Percentiles rank a stretch among this genome's conserved stretches.
These are phyloP conservation scores for Helianthus tuberosus DNA, from an alignment of 129 eudicot species.

Conservation along the genomic window DNA sequence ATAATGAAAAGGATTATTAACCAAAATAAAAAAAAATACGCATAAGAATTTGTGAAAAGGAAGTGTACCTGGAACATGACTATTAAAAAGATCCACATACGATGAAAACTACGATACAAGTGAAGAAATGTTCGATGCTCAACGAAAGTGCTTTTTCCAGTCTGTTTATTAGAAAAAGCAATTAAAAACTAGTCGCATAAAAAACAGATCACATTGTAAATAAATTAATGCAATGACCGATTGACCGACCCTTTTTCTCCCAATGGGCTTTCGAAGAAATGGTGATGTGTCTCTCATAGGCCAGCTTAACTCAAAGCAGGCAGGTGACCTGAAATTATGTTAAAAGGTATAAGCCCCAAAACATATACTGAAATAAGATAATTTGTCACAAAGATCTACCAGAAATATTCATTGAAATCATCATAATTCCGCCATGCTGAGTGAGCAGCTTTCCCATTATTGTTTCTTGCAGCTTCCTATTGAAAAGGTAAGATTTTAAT, in stretches of 20 bases:
- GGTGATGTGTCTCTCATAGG: constrained; percentile 77
- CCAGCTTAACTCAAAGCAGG: constrained; percentile 86
- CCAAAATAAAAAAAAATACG: not conserved
- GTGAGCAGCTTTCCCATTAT: constrained; percentile 93
- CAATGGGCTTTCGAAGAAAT: constrained; percentile 61
- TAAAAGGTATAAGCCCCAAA: constrained; percentile 21
- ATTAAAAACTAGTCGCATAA: constrained; percentile 12
- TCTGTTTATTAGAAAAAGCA: constrained; percentile 46
- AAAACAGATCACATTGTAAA: constrained; percentile 21
- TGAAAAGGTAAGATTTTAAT: constrained; percentile 14
- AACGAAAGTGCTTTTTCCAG: constrained; percentile 90
- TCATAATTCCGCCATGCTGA: constrained; percentile 98
- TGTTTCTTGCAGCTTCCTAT: constrained; percentile 87
- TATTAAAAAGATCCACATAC: constrained; percentile 90
- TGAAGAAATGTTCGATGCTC: constrained; percentile 97
- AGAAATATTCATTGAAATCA: constrained; percentile 97
- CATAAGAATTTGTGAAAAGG: not conserved
- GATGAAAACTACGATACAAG: constrained; percentile 96
- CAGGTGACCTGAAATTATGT: constrained; percentile 71
- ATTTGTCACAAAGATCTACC: constrained; percentile 43
- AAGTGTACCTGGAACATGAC: constrained; percentile 90
- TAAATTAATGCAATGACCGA: constrained; percentile 39
- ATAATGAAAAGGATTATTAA: constrained; percentile 20
- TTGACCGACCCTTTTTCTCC: constrained; percentile 79
- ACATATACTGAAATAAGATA: constrained; percentile 1